A percentile compares a stretch with the other conserved stretches of the same genome.
phyloP scores from a whole-genome alignment of 495 filamentous ascomycete species.

The Aspergillus ellipticus region DNA sequence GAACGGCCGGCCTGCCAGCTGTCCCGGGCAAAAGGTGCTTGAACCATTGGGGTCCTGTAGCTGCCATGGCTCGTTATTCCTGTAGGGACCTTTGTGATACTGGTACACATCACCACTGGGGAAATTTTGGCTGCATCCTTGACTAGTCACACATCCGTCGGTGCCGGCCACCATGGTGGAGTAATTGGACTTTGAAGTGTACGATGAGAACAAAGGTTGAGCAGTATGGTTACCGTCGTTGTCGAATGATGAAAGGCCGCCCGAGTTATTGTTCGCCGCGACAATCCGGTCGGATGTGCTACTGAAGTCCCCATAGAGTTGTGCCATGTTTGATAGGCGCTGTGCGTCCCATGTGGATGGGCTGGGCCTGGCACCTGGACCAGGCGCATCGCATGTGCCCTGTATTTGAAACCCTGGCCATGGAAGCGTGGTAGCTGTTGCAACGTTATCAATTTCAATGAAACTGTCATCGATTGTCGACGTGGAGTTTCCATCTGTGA shows the following conservation, averaged over 20 bases:
- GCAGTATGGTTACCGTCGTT: background rate
- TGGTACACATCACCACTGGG: background rate
- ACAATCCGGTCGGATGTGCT: conserved; percentile 1
- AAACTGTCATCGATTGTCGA: conserved; percentile 1
- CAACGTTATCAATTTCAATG: conserved; percentile 1
- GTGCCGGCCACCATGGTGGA: background rate
- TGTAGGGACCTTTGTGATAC: background rate
- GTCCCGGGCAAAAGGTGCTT: background rate
- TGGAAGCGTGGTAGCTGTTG: background rate
- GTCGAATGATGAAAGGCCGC: background rate
- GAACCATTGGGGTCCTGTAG: background rate
- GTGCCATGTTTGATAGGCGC: background rate
- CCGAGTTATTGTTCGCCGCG: background rate
- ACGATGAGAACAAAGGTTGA: background rate
- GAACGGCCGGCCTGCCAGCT: background rate
- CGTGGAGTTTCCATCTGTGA: background rate
- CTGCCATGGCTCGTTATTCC: background rate
- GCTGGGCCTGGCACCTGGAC: background rate
- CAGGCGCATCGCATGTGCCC: background rate
- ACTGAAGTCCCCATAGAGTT: background rate
- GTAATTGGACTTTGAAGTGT: background rate
- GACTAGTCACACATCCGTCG: background rate
- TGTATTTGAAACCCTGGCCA: conserved; percentile 7
- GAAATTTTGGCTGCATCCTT: background rate
- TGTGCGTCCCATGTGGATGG: background rate